Conservation (phyloP, 176 grass and related monocot species). For the Cenchrus fungigraminus region DNA sequence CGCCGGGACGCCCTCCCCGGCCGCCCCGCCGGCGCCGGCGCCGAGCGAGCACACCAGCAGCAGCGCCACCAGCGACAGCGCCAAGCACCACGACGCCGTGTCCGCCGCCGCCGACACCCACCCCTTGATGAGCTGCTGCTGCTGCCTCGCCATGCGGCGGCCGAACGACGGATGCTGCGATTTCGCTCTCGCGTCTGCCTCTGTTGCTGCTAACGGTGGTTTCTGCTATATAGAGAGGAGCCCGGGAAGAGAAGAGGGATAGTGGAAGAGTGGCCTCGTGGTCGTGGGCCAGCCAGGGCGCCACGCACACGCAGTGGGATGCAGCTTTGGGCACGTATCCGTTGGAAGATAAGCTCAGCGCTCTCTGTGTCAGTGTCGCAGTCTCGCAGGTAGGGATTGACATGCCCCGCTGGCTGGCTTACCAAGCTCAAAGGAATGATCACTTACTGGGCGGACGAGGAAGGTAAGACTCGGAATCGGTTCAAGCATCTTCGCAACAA, state of each 20-base stretch:
- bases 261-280: not conserved
- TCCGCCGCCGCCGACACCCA: conserved; percentile 47
- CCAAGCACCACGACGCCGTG: conserved; percentile 67
- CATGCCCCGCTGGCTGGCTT: too few relatives aligned
- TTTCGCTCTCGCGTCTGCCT: too few relatives aligned
- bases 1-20: not conserved
- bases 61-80: conserved; percentile 55
- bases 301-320: not conserved
- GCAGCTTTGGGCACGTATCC: conserved; percentile 39
- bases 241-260: too few relatives aligned
- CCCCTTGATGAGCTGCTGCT: not conserved
- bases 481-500: too few relatives aligned
- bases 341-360: conserved; percentile 39
- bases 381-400: too few relatives aligned
- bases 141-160: conserved; percentile 35
- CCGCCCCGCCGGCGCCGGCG: not conserved
- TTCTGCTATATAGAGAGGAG: too few relatives aligned
- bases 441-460: too few relatives aligned
- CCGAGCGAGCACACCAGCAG: conserved; percentile 71
- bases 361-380: too few relatives aligned
- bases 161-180: not conserved
- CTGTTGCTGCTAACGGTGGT: not conserved
- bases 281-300: not conserved
- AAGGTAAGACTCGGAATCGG: too few relatives aligned
- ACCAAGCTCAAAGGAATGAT: too few relatives aligned